Conservation (phyloP, 208 protist species). For the Wallacemonas collosoma region DNA sequence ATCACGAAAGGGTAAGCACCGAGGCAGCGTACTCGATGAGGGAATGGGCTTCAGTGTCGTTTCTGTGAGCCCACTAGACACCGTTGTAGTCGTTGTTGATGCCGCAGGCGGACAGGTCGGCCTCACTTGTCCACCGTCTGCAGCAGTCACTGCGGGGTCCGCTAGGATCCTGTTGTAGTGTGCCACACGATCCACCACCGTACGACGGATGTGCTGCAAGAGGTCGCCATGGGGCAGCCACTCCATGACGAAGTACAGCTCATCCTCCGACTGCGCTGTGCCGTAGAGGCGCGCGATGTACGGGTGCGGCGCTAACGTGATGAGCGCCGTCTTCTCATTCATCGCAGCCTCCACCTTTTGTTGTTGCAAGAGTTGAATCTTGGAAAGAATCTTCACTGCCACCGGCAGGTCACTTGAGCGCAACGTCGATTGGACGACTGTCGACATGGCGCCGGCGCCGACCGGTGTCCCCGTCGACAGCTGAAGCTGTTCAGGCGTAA, state of each 20-base stretch:
- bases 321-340: conserved; percentile 83
- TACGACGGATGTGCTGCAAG: conserved; percentile 79
- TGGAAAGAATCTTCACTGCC: conserved; percentile 89
- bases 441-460: conserved; percentile 82
- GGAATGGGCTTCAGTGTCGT: conserved; percentile 24
- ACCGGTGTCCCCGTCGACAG: conserved; percentile 56
- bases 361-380: conserved; percentile 88
- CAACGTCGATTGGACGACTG: conserved; percentile 70
- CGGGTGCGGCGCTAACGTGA: conserved; percentile 63
- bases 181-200: conserved; percentile 32
- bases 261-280: conserved; percentile 87
- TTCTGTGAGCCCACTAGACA: background rate
- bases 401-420: conserved; percentile 36
- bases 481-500: conserved; percentile 62
- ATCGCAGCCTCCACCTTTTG: conserved; percentile 79
- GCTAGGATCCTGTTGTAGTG: conserved; percentile 22
- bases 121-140: background rate
- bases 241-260: conserved; percentile 94
- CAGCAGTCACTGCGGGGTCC: background rate
- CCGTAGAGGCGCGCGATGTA: conserved; percentile 85
- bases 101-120: background rate
- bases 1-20: conserved; percentile 80
- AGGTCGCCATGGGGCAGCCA: conserved; percentile 93
- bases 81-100: background rate
- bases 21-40: conserved; percentile 26